Percentiles rank a stretch among this genome's conserved stretches.
phyloP scores from a whole-genome alignment of 2,329 filamentous ascomycete species.

The Aspergillus sp. region DNA sequence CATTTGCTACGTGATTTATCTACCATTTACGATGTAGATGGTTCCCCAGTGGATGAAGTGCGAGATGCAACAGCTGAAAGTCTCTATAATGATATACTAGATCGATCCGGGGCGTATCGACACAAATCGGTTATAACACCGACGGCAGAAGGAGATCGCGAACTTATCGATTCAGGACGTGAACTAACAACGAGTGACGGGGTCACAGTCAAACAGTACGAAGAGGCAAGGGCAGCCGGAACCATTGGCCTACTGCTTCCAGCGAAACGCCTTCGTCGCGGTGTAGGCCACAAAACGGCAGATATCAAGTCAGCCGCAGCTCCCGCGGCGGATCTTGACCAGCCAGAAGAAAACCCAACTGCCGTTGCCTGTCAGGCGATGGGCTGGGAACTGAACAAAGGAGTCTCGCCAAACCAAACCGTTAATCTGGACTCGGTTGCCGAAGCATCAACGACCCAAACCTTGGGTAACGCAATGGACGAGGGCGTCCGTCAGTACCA shows the following conservation, averaged over 20 bases:
- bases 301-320: constrained; percentile 50
- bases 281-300: constrained; percentile 48
- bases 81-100: constrained; percentile 91
- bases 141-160: constrained; percentile 77
- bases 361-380: constrained; percentile 74
- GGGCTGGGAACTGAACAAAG: constrained; percentile 75
- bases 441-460: constrained; percentile 62
- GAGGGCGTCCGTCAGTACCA: constrained; percentile 88
- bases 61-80: constrained; percentile 84
- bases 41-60: constrained; percentile 67
- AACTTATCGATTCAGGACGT: constrained; percentile 76
- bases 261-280: constrained; percentile 44
- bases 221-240: constrained; percentile 66
- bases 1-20: constrained; percentile 77
- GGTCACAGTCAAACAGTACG: constrained; percentile 70
- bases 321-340: constrained; percentile 60
- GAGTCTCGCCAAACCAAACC: constrained; percentile 62
- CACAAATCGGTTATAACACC: constrained; percentile 70
- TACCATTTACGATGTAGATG: constrained; percentile 76
- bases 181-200: constrained; percentile 71
- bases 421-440: constrained; percentile 70
- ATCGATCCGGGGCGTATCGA: constrained; percentile 87
- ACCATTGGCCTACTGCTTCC: constrained; percentile 45
- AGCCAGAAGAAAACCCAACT: constrained; percentile 68
- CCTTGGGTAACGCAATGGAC: constrained; percentile 87